Evolutionary conservation across 73 alveolate genomes (phyloP), one percentile per base, ranked within the genome.

Genomic region (Tetrahymena thermophila): DNA sequence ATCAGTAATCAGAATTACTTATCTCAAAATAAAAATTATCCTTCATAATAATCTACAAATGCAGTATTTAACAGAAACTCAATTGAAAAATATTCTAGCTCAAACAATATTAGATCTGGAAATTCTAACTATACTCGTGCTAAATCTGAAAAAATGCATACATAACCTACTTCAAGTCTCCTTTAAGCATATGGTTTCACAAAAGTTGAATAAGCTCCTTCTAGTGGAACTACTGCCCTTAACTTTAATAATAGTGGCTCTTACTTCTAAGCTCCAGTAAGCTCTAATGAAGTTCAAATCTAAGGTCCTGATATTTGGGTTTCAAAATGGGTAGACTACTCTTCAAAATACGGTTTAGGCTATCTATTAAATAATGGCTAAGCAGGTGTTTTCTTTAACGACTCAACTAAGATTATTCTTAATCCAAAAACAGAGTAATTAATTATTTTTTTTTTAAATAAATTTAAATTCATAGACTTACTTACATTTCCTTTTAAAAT

Each of bases 351-450:
- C 71, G 98, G 98, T 17, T 89, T 96, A 94, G 98, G 98, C 3
- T 96, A 96, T 93, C 50, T 95, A 3, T 93, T 96, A 50, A 35
- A 93, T 35, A 96, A 96, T 83, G 93, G 97, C 4, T 28, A 96
- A 93, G 94, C 96, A 35, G 98, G 98, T 31, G 97, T 96, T n/a
- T 96, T 93, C 94, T 96, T 96, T 84, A 96, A 96, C 43, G 98
- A 96, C 37, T 93, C 96, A 14, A 95, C 98, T 6, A 96, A 96
- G 96, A 95, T 96, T 40, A 94, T 96, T 6, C 94, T 96, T 57
- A 57, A 84, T 16, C 34, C 94, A 21, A 50, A 38, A 21, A 95
- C 94, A 93, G 85, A 84, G 35, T 35, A 50, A 25, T 37, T 14
- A 71, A 6, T 94, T 84, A 89, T 19, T 25, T 84, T 96, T 25